These are phyloP conservation scores for Cercis canadensis DNA, from an alignment of 306 rosid species.

Conservation along the genomic window DNA sequence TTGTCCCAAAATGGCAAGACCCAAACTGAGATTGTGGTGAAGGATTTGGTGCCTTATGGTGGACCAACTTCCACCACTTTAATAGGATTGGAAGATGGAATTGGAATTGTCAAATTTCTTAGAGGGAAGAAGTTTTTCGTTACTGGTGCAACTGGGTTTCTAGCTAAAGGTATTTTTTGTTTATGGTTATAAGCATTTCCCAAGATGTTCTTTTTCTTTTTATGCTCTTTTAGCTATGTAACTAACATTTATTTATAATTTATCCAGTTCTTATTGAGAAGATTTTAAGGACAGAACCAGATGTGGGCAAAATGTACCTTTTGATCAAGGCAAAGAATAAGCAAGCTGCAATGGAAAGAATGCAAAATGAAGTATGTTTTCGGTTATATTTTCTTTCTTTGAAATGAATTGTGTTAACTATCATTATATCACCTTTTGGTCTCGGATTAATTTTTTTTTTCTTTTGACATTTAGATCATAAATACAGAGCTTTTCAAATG, in stretches of 20 bases:
- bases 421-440: conserved; percentile 9
- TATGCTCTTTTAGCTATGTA: neutral
- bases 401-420: conserved; percentile 2
- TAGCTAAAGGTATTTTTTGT: conserved; percentile 74
- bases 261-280: conserved; percentile 88
- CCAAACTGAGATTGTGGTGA: conserved; percentile 53
- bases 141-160: conserved; percentile 95
- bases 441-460: conserved; percentile 17
- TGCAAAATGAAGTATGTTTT: conserved; percentile 76
- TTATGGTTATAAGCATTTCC: neutral
- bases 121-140: conserved; percentile 77
- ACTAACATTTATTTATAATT: conserved; percentile 17
- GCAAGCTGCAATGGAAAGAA: conserved; percentile 80
- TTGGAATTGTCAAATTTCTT: conserved; percentile 83
- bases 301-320: conserved; percentile 84
- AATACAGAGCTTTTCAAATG: conserved; percentile 80
- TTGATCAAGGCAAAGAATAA: conserved; percentile 87
- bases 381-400: conserved; percentile 12
- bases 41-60: conserved; percentile 70
- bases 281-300: conserved; percentile 84
- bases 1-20: conserved; percentile 57
- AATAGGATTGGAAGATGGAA: conserved; percentile 67
- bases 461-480: conserved; percentile 63
- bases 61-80: conserved; percentile 47
- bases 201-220: neutral